Conservation (phyloP, 192 early-diverging fungal species). For the Diversispora epigaea region DNA sequence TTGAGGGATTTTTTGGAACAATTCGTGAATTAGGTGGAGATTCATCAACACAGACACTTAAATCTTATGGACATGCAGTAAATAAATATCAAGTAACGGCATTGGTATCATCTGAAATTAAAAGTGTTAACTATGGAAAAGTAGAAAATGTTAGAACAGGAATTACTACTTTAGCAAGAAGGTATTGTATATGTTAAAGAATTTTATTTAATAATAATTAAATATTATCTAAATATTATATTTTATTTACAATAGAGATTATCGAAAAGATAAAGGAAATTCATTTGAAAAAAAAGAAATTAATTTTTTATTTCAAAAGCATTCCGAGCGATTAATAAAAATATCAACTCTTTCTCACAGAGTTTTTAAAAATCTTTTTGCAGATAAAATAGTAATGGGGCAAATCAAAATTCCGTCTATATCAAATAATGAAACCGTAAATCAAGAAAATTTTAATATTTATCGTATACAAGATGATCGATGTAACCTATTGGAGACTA, state of each 20-base stretch:
- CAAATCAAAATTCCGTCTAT: not conserved
- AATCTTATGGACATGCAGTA: not conserved
- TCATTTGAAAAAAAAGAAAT: not conserved
- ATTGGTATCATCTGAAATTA: not conserved
- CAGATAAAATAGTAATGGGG: not conserved
- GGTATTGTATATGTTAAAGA: not conserved
- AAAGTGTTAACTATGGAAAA: not conserved
- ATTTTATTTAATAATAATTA: not conserved
- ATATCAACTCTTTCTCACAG: not conserved
- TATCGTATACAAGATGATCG: not conserved
- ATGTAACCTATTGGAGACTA: not conserved
- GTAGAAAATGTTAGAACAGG: not conserved
- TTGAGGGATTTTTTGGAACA: no score
- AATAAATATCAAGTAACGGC: not conserved
- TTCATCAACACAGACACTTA: not conserved
- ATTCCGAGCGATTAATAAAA: not conserved
- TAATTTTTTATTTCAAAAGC: not conserved
- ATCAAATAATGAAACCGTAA: not conserved
- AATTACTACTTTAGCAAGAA: not conserved
- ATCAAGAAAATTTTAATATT: not conserved
- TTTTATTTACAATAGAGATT: constrained; percentile 1
- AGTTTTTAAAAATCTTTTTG: not conserved
- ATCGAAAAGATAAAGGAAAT: not conserved
- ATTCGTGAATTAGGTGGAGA: no score
- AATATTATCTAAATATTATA: not conserved